Percentiles rank a stretch among this genome's conserved stretches.
phyloP scores from a whole-genome alignment of 345 rosid genomes.

The Geranium brycei region DNA sequence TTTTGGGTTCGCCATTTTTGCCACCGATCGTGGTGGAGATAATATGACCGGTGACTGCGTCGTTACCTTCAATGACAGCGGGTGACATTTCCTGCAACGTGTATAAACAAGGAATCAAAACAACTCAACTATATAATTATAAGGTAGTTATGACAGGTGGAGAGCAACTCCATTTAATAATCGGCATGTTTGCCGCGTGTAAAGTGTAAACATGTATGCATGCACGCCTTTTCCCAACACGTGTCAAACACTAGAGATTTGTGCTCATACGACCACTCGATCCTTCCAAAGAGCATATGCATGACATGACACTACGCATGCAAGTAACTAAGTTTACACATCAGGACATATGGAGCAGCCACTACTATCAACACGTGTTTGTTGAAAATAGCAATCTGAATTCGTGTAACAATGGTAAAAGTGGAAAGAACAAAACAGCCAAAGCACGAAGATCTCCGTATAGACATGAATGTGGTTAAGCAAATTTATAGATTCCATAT shows the following conservation, averaged over 20 bases:
- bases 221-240: not conserved
- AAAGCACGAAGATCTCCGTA: not conserved
- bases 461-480: constrained; percentile 8
- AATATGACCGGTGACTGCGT: constrained; percentile 36
- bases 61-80: constrained; percentile 18
- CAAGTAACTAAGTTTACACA: not conserved
- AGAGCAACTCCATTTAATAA: not conserved
- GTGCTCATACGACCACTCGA: too few relatives aligned
- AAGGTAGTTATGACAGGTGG: not conserved
- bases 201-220: not conserved
- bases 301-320: not conserved
- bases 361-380: too few relatives aligned
- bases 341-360: too few relatives aligned
- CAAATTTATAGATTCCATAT: constrained; percentile 8
- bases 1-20: not conserved
- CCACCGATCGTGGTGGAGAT: not conserved
- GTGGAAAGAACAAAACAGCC: not conserved
- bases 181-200: not conserved
- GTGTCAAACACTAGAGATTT: too few relatives aligned
- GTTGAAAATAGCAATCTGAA: too few relatives aligned
- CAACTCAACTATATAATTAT: not conserved
- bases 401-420: not conserved
- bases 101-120: not conserved
- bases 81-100: not conserved
- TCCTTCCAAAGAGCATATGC: too few relatives aligned